Percentiles rank a stretch among this genome's conserved stretches.
Conservation (phyloP, 345 rosid genomes). For the Murraya koenigii region DNA sequence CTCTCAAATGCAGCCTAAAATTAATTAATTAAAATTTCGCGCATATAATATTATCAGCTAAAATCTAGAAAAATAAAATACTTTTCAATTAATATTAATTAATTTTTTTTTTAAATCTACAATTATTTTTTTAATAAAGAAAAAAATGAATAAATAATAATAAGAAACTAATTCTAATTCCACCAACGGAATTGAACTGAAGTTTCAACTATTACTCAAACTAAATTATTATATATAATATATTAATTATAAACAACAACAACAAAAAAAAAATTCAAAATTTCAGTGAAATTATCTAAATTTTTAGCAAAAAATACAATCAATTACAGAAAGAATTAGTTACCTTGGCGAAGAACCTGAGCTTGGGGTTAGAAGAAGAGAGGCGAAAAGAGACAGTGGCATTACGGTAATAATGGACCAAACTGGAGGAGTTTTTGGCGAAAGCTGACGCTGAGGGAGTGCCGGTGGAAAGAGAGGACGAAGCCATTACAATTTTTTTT, state of each 20-base stretch:
- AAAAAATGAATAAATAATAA: not conserved
- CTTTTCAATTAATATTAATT: not conserved
- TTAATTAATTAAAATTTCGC: not conserved
- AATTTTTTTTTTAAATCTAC: too few species aligned
- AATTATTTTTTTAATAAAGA: not conserved
- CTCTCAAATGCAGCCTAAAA: not conserved
- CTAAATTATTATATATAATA: not conserved
- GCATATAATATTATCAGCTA: not conserved
- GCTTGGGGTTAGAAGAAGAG: constrained; percentile 39
- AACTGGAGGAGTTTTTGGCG: constrained; percentile 30
- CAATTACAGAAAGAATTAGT: not conserved
- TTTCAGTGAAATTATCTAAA: not conserved
- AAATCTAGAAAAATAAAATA: not conserved
- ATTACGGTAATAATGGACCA: constrained; percentile 22
- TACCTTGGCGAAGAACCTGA: constrained; percentile 53
- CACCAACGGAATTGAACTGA: not conserved
- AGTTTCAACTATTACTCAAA: not conserved
- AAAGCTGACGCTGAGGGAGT: constrained; percentile 31
- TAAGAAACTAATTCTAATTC: constrained; percentile 2
- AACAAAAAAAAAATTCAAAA: not conserved
- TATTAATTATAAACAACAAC: not conserved
- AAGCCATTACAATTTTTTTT: constrained; percentile 11
- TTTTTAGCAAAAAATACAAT: not conserved
- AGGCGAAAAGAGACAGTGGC: constrained; percentile 43
- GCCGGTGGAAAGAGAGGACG: constrained; percentile 43